Conservation (phyloP, 2,329 filamentous ascomycete species). For the Xylaria sp. region DNA sequence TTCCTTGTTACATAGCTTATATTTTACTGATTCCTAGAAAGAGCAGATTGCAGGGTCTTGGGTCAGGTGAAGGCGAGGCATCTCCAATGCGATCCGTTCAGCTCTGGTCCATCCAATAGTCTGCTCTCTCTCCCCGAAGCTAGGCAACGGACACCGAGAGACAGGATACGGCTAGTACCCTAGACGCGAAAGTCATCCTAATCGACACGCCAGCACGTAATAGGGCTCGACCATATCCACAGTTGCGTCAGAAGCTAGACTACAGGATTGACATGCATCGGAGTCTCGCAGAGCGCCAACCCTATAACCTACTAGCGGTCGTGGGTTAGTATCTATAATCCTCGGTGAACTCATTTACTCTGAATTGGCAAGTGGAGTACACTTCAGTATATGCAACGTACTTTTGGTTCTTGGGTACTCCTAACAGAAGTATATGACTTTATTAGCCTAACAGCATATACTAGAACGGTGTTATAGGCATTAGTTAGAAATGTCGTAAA, state of each 20-base stretch:
- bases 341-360: not conserved
- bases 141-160: constrained; percentile 15
- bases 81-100: not conserved
- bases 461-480: not conserved
- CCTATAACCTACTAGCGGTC: constrained; percentile 5
- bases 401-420: not conserved
- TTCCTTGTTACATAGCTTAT: not conserved
- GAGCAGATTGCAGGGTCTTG: not conserved
- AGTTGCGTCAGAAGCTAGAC: constrained; percentile 19
- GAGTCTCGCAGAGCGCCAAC: constrained; percentile 7
- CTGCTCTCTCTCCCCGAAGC: not conserved
- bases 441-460: not conserved
- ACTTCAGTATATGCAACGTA: not conserved
- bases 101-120: constrained; percentile 9
- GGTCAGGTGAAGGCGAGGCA: constrained; percentile 2
- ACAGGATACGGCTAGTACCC: constrained; percentile 17
- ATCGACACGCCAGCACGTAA: not conserved
- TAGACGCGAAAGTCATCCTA: not conserved
- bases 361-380: not conserved
- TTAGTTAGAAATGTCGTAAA: too few species aligned
- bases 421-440: not conserved
- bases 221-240: constrained; percentile 16
- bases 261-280: constrained; percentile 23
- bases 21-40: not conserved
- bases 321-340: constrained; percentile 8